Percentiles rank a stretch among this genome's conserved stretches.
Evolutionary conservation across 163 green algal species (phyloP).

Genomic region (Trebouxiophyceae sp.): DNA sequence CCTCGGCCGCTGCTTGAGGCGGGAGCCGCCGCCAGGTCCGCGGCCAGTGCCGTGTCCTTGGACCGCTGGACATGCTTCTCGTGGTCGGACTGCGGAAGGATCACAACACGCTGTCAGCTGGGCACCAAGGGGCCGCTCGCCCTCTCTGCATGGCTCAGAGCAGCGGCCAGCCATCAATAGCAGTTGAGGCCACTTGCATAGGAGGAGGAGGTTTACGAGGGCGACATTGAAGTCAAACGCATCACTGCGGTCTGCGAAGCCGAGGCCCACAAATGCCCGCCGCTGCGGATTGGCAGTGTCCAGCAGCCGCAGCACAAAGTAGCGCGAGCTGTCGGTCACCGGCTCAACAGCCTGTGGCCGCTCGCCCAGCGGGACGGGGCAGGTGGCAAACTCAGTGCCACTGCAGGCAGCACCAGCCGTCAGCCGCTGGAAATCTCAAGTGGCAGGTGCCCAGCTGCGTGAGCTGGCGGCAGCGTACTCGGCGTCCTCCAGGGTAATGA

Average conservation of each 20-base stretch:
- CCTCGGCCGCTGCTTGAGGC: too few species aligned
- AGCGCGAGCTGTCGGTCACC: conserved; percentile 54
- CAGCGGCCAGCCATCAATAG: neutral
- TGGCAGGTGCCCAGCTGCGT: too few species aligned
- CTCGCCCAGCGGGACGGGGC: conserved; percentile 42
- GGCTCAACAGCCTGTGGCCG: conserved; percentile 50
- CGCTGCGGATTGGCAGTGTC: conserved; percentile 42
- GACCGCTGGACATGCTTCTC: conserved; percentile 39
- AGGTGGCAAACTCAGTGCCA: conserved; percentile 9
- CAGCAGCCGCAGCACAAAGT: conserved; percentile 68
- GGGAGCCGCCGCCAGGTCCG: too few species aligned
- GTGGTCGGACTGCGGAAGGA: conserved; percentile 45
- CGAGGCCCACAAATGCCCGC: conserved; percentile 78
- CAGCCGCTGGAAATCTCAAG: too few species aligned
- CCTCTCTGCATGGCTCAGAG: too few species aligned
- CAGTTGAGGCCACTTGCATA: neutral
- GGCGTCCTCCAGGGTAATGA: conserved; percentile 32
- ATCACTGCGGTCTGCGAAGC: conserved; percentile 67
- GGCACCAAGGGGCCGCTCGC: too few species aligned
- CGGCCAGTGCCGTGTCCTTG: conserved; percentile 12
- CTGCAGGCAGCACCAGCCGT: neutral
- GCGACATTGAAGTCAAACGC: conserved; percentile 91
- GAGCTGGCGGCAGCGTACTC: too few species aligned
- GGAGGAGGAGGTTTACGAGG: conserved; percentile 32
- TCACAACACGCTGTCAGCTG: too few species aligned